Evolutionary conservation across 2,329 filamentous ascomycete species (phyloP).

Genomic region (Cladosporium colombiae): DNA sequence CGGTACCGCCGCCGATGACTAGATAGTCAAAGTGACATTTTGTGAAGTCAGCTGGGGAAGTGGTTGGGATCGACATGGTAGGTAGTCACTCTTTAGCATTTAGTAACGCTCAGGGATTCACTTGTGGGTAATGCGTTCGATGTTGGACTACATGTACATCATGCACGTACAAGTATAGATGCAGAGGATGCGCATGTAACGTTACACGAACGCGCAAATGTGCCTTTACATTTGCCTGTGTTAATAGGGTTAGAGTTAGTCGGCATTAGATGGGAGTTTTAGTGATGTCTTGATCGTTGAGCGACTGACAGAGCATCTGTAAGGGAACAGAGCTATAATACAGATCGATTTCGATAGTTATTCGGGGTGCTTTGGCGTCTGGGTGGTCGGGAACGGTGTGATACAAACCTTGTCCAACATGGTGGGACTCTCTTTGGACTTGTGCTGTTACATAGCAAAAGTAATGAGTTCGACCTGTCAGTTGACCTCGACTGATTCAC

Average conservation of each 20-base stretch:
- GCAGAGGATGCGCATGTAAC: no score
- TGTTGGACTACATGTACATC: neutral
- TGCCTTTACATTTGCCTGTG: neutral
- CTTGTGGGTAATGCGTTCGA: neutral
- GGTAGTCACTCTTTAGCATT: neutral
- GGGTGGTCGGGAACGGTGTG: neutral
- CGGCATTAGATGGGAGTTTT: neutral
- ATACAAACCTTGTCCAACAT: neutral
- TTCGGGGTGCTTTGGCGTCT: no score
- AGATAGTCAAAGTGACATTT: constrained; percentile 28
- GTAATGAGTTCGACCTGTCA: no score
- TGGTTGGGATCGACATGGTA: neutral
- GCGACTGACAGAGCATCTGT: no score
- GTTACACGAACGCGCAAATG: no score
- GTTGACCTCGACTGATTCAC: no score
- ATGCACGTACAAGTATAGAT: no score
- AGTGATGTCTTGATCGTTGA: no score
- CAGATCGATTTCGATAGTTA: neutral
- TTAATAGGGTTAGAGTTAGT: neutral
- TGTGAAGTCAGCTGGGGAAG: neutral
- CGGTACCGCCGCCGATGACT: constrained; percentile 35
- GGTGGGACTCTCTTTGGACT: no score
- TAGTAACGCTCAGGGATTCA: neutral
- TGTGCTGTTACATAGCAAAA: no score
- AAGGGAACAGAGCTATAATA: neutral